Conservation (phyloP, 2,329 filamentous ascomycete species). For the Cordyceps javanica region DNA sequence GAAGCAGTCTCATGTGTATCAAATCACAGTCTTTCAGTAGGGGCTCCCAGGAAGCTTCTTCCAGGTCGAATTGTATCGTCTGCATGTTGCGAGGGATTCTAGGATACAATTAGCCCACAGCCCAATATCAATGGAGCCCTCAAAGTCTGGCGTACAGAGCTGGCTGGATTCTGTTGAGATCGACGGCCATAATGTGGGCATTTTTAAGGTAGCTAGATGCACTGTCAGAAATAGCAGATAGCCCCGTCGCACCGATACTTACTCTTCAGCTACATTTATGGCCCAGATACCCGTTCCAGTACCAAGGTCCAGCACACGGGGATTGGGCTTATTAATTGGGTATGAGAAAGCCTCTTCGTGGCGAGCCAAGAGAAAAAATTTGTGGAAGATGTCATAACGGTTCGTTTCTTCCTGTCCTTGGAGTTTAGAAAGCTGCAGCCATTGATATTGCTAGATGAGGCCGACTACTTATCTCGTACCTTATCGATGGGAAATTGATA, state of each 20-base stretch:
- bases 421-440: background rate
- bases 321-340: conserved; percentile 14
- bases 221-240: background rate
- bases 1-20: conserved; percentile 74
- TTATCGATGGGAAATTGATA: conserved; percentile 77
- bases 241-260: conserved; percentile 27
- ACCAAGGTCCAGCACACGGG: conserved; percentile 57
- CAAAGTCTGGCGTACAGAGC: conserved; percentile 23
- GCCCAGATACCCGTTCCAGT: conserved; percentile 91
- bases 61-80: conserved; percentile 64
- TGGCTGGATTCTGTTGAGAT: conserved; percentile 36
- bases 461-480: conserved; percentile 36
- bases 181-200: conserved; percentile 31
- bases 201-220: conserved; percentile 18
- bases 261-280: conserved; percentile 72
- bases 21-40: conserved; percentile 60
- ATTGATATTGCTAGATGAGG: background rate
- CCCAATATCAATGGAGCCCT: too few relatives aligned
- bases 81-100: conserved; percentile 62
- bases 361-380: conserved; percentile 63
- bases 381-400: conserved; percentile 76
- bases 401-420: conserved; percentile 59
- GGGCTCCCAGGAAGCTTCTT: conserved; percentile 57
- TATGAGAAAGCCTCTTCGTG: conserved; percentile 29
- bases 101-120: conserved; percentile 15